Conservation (phyloP, 495 filamentous ascomycete species). For the Annulohypoxylon maeteangense region DNA sequence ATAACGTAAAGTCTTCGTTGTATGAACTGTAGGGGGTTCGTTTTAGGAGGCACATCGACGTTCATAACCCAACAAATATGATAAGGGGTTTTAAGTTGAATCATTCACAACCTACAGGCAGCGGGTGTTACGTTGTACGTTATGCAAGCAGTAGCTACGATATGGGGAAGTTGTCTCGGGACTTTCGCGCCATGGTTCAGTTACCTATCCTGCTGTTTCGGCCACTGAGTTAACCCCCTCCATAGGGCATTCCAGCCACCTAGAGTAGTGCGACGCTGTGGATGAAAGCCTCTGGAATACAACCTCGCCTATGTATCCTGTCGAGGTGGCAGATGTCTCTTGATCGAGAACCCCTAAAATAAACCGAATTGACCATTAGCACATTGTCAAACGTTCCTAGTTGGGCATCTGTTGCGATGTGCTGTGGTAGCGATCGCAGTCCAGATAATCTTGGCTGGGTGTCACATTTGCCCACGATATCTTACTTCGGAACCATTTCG, state of each 20-base stretch:
- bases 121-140: slow-evolving; percentile 20
- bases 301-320: slow-evolving; percentile 14
- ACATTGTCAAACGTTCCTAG: background rate
- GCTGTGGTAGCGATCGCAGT: slow-evolving; percentile 6
- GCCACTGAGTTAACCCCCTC: background rate
- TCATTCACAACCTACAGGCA: slow-evolving; percentile 5
- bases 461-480: slow-evolving; percentile 16
- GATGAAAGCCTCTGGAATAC: slow-evolving; percentile 1
- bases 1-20: background rate
- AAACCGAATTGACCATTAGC: slow-evolving; percentile 1
- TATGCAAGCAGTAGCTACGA: background rate
- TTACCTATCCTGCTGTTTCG: slow-evolving; percentile 16
- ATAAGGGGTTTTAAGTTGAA: slow-evolving; percentile 6
- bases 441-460: slow-evolving; percentile 26
- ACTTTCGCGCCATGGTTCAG: slow-evolving; percentile 32
- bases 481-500: slow-evolving; percentile 16
- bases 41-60: background rate
- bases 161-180: slow-evolving; percentile 33
- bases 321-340: slow-evolving; percentile 3
- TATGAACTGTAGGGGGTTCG: background rate
- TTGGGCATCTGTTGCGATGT: background rate
- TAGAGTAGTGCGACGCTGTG: slow-evolving; percentile 7
- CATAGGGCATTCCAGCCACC: slow-evolving; percentile 8
- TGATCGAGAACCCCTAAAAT: slow-evolving; percentile 9
- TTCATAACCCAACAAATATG: background rate